Evolutionary conservation across 2,329 filamentous ascomycete species (phyloP).

Genomic region (Talaromyces amestolkiae): DNA sequence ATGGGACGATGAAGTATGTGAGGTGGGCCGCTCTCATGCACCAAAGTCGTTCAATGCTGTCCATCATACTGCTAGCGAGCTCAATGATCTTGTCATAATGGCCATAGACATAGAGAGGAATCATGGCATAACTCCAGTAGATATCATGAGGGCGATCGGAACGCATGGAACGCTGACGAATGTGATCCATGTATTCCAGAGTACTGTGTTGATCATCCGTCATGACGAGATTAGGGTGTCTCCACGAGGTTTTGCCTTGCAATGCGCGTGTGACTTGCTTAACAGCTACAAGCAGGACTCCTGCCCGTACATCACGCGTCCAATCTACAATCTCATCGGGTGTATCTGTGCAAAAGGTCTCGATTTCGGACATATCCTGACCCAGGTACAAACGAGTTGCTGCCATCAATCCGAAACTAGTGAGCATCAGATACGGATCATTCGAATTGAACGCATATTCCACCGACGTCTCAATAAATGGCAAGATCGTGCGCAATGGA

Average conservation of each 20-base stretch:
- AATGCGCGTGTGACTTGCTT: conserved; percentile 58
- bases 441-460: conserved; percentile 58
- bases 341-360: conserved; percentile 56
- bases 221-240: conserved; percentile 50
- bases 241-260: conserved; percentile 58
- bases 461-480: conserved; percentile 54
- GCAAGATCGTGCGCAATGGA: conserved; percentile 52
- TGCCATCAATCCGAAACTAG: conserved; percentile 60
- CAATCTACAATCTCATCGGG: conserved; percentile 59
- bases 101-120: conserved; percentile 48
- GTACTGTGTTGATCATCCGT: conserved; percentile 56
- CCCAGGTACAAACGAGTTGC: conserved; percentile 56
- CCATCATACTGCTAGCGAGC: conserved; percentile 40
- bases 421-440: conserved; percentile 57
- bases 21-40: conserved; percentile 44
- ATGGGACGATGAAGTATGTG: conserved; percentile 47
- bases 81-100: conserved; percentile 47
- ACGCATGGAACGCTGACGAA: conserved; percentile 47
- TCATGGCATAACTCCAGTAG: conserved; percentile 52
- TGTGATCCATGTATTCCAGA: conserved; percentile 48
- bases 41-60: conserved; percentile 46
- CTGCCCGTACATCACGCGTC: conserved; percentile 58
- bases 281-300: conserved; percentile 54
- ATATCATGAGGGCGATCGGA: conserved; percentile 55
- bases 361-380: conserved; percentile 58